Evolutionary conservation across 331 rosid species (phyloP), one percentile per base, ranked within the genome.

Genomic region (Malus hybrid): DNA sequence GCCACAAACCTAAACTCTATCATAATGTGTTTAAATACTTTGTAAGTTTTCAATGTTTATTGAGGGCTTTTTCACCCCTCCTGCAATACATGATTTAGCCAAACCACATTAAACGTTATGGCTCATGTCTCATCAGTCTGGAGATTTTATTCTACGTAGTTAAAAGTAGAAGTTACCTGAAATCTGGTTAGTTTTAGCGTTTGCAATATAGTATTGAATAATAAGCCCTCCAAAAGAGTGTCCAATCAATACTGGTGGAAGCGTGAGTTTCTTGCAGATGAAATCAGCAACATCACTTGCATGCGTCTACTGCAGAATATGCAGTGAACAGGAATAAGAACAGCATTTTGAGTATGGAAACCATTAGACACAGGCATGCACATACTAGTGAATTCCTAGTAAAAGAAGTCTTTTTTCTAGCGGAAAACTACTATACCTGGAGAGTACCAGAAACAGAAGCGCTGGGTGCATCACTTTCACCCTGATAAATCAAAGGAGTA

Each of bases 161-260:
- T 15, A 67, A 65, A 67, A 68, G 70, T 29, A 80, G 83, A 59
- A 75, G 71, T 69, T 84, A 93, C 98, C 97, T 59, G 67, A 74
- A 64, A 69, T 34, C 54, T 73, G 76, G 73, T 59, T 75, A 69
- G 77, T 79, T 80, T 85, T 85, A 59, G 79, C 50, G 82, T 78
- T 80, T 67, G 96, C 88, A 84, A 89, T 69, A 76, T 87, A 90
- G 79, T 86, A 88, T 73, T 93, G 98, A 79, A 93, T 78, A 63
- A 89, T 89, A 50, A 93, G 97, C 62, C 93, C 98, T 64, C 97
- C 98, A 86, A 93, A 93, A 34, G 98, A 93, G 82, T 90, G 98
- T 24, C 98, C 98, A 27, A 93, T 72, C 82, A 93, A 84, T 13
- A 93, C 87, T 44, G 98, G 96, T 3, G 98, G 90, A 20, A 77